Conservation (phyloP, 257 asterid species). For the Marsdenia floribunda region DNA sequence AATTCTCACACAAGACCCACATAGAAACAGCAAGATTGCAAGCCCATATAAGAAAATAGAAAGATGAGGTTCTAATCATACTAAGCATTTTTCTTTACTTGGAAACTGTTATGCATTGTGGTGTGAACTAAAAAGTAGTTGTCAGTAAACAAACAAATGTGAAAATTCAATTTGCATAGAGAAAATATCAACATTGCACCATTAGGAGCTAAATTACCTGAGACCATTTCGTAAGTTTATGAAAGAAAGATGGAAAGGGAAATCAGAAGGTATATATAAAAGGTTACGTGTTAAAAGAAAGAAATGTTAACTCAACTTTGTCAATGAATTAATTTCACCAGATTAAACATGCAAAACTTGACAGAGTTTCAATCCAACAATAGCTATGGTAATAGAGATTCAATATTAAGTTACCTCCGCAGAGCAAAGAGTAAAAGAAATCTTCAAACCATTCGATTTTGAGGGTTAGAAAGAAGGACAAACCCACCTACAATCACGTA, state of each 20-base stretch:
- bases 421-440: not conserved
- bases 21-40: not conserved
- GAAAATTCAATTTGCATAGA: not conserved
- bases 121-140: not conserved
- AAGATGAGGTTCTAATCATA: not conserved
- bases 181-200: not conserved
- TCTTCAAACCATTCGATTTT: conserved; percentile 5
- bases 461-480: not conserved
- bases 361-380: not conserved
- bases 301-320: not conserved
- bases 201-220: not conserved
- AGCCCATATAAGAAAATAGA: not conserved
- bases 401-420: not conserved
- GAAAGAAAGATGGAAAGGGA: not conserved
- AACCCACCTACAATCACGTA: not conserved
- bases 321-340: not conserved
- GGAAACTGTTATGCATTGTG: not conserved
- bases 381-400: not conserved
- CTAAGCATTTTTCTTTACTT: not conserved
- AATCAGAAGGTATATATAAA: not conserved
- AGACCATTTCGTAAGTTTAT: not conserved
- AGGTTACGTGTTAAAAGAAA: not conserved
- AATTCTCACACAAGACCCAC: not conserved
- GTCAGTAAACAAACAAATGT: not conserved
- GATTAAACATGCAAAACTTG: not conserved